Evolutionary conservation across 768 basidiomycete species (phyloP), one percentile per base, ranked within the genome.

Genomic region (Suillus fuscotomentosus): DNA sequence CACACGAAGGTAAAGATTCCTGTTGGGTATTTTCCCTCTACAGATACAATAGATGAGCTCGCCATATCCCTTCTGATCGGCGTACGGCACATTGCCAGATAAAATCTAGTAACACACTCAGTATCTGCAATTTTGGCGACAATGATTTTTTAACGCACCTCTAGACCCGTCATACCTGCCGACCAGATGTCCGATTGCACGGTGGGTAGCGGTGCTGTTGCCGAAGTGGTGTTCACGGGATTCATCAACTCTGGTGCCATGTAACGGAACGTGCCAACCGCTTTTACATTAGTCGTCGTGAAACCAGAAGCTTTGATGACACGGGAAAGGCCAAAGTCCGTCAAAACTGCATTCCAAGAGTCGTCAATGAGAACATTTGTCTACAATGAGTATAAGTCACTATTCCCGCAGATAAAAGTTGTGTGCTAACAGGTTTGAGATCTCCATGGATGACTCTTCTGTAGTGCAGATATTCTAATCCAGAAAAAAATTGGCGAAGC

Each of bases 321-420:
- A 38, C 73, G 71, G 1, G 80, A 76, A 39, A 82, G 70, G 36
- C 81, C 81, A 60, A 81, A 82, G 62, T 81, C 80, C 7, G 78
- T 65, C 45, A 81, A 63, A 47, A 72, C 65, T 11, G 77, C 79
- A 51, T 75, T 68, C 24, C 69, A 68, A 9, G 61, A 56, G 56
- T 80, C 76, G 57, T 66, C 69, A 9, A 82, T 69, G 0, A 81
- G 69, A 39, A 81, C 70, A 50, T 81, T 82, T 14, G 71, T 70
- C 81, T 81, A 62, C 51, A 45, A 41, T 15, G 6, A 54, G 17
- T 48, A 60, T 27, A 8, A 38, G 54, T 17, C 51, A 3, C 36
- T 22, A n/a, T 57, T 54, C 45, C 17, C 13, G 24, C 41, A 61
- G 34, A 65, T 8, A 13, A 6, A 31, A 59, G 51, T 14, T 4